Conservation (phyloP, 331 rosid genomes). For the Acacia pycnantha region DNA sequence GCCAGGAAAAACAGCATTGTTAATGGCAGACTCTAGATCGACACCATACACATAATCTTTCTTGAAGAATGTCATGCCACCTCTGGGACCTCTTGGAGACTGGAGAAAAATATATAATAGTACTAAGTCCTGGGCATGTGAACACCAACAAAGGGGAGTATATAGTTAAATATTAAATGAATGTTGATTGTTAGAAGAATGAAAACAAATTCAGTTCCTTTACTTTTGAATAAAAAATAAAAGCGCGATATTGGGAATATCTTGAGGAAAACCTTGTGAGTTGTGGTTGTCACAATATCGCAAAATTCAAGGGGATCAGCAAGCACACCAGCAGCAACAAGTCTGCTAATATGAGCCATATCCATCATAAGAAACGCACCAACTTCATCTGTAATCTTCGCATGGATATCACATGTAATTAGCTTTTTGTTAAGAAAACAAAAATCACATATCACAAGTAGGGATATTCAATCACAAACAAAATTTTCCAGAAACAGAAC, state of each 20-base stretch:
- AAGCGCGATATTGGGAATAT: not conserved
- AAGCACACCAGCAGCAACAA: conserved; percentile 91
- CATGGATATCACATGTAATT: conserved; percentile 34
- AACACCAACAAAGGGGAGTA: not conserved
- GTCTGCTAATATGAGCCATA: conserved; percentile 98
- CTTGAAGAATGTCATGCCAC: conserved; percentile 95
- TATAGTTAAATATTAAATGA: not conserved
- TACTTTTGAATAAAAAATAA: conserved; percentile 20
- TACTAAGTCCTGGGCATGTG: not conserved
- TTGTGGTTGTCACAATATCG: conserved; percentile 94
- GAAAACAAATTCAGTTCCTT: not conserved
- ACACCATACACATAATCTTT: conserved; percentile 77
- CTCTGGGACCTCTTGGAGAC: conserved; percentile 97
- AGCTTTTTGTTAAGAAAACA: conserved; percentile 13
- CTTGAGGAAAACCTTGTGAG: conserved; percentile 74
- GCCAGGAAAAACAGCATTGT: conserved; percentile 93
- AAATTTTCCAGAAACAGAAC: conserved; percentile 28
- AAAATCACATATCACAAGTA: not conserved
- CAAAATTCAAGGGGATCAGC: conserved; percentile 83
- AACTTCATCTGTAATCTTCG: conserved; percentile 78
- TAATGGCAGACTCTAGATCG: conserved; percentile 79
- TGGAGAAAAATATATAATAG: conserved; percentile 34
- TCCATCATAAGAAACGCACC: conserved; percentile 99
- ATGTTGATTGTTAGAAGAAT: not conserved
- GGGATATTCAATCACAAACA: not conserved